Conservation (phyloP, 768 basidiomycete genomes). For the Rhodotorula babjevae region DNA sequence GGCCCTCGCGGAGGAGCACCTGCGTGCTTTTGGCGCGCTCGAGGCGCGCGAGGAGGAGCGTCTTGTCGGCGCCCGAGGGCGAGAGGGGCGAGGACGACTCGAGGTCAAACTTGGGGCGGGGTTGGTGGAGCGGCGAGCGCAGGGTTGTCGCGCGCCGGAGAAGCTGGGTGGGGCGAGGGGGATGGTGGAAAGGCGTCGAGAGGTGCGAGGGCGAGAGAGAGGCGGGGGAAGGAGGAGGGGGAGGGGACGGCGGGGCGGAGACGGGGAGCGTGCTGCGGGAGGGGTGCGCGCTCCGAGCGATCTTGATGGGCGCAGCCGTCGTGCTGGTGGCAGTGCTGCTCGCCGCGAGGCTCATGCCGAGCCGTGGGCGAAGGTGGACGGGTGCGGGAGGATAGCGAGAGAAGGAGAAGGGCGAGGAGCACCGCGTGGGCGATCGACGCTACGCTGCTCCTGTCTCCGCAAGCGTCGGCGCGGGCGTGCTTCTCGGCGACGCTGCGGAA, state of each 20-base stretch:
- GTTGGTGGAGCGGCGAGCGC: too few relatives aligned
- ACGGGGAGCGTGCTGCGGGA: background rate
- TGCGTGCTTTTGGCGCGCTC: background rate
- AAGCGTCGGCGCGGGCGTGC: too few relatives aligned
- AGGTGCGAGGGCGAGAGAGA: background rate
- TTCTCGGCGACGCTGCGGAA: too few relatives aligned
- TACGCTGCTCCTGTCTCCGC: too few relatives aligned
- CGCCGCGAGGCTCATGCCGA: too few relatives aligned
- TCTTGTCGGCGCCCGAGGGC: constrained; percentile 4
- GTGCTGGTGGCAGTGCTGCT: background rate
- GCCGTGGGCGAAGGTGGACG: too few relatives aligned
- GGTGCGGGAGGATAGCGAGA: too few relatives aligned
- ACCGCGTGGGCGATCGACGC: too few relatives aligned
- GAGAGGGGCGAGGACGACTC: background rate
- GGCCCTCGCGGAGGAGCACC: background rate
- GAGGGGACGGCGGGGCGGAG: background rate
- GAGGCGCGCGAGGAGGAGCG: background rate
- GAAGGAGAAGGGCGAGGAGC: too few relatives aligned
- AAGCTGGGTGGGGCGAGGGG: background rate
- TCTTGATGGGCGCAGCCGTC: background rate
- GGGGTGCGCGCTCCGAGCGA: background rate
- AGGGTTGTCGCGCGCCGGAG: background rate
- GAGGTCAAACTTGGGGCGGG: background rate
- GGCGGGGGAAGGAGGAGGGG: background rate
- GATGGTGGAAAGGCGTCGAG: background rate